Percentiles rank a stretch among this genome's conserved stretches.
Evolutionary conservation across 2,329 filamentous ascomycete genomes (phyloP).

Genomic region (Pseudogymnoascus sp.): DNA sequence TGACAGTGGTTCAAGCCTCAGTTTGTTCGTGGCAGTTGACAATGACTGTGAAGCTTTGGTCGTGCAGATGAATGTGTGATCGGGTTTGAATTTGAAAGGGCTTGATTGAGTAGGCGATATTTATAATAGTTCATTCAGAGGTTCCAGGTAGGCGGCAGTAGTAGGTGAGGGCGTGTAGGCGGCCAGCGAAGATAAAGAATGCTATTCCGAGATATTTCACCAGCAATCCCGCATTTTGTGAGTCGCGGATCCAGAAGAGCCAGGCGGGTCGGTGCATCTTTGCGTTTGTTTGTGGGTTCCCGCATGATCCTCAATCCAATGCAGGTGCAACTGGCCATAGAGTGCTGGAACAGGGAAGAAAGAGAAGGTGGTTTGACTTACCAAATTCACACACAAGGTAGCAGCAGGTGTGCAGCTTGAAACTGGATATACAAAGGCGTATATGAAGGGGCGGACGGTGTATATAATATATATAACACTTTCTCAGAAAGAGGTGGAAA

Average conservation of each 20-base stretch:
- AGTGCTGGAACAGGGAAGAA: not conserved
- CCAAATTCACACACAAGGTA: not conserved
- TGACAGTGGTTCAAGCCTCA: not conserved
- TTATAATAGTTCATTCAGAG: not conserved
- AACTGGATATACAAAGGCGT: not conserved
- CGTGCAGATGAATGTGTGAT: not conserved
- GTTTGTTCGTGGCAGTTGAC: not conserved
- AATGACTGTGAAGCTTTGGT: not conserved
- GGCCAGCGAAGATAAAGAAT: not conserved
- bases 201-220: not conserved
- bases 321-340: conserved; percentile 1
- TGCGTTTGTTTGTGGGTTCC: conserved; percentile 4
- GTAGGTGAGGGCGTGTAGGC: not conserved
- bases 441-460: not conserved
- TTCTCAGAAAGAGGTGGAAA: not conserved
- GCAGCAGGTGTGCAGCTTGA: conserved; percentile 5
- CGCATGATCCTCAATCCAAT: conserved; percentile 2
- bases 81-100: not conserved
- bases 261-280: not conserved
- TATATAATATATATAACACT: not conserved
- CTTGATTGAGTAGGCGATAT: not conserved
- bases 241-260: not conserved
- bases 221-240: not conserved
- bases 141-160: not conserved
- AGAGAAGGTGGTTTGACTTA: not conserved